Percentiles rank a stretch among this genome's conserved stretches.
These are phyloP conservation scores for Polytrichum formosum DNA, from an alignment of 225 moss, liverwort and hornwort genomes.

Conservation along the genomic window DNA sequence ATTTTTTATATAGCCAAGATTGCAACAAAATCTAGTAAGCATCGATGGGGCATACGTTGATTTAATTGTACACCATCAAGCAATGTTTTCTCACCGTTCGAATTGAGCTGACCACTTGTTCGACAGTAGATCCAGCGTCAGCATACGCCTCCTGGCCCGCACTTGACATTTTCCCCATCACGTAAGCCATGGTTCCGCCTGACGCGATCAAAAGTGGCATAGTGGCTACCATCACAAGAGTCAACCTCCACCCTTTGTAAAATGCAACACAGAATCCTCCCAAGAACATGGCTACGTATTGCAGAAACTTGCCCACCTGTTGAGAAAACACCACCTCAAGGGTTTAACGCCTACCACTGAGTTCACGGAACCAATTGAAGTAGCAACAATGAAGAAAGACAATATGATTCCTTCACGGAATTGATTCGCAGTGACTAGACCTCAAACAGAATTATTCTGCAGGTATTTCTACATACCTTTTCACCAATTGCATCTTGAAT, in stretches of 20 bases:
- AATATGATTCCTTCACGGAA: too few relatives aligned
- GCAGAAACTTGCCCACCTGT: constrained; percentile 75
- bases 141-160: constrained; percentile 69
- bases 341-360: too few relatives aligned
- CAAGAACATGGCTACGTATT: constrained; percentile 48
- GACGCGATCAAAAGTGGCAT: constrained; percentile 55
- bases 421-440: too few relatives aligned
- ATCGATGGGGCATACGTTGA: too few relatives aligned
- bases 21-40: too few relatives aligned
- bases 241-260: constrained; percentile 71
- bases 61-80: background rate
- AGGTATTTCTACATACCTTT: constrained; percentile 45
- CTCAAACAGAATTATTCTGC: too few relatives aligned
- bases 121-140: constrained; percentile 74
- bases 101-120: constrained; percentile 83
- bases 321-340: constrained; percentile 7
- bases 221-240: constrained; percentile 64
- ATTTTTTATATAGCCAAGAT: too few relatives aligned
- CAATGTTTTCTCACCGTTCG: constrained; percentile 61
- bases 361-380: background rate
- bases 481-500: constrained; percentile 86
- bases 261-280: constrained; percentile 77
- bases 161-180: constrained; percentile 41
- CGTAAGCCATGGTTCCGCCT: constrained; percentile 46
- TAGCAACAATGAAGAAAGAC: background rate